Evolutionary conservation across 2,329 filamentous ascomycete species (phyloP).

Genomic region (Verticillium dahliae): DNA sequence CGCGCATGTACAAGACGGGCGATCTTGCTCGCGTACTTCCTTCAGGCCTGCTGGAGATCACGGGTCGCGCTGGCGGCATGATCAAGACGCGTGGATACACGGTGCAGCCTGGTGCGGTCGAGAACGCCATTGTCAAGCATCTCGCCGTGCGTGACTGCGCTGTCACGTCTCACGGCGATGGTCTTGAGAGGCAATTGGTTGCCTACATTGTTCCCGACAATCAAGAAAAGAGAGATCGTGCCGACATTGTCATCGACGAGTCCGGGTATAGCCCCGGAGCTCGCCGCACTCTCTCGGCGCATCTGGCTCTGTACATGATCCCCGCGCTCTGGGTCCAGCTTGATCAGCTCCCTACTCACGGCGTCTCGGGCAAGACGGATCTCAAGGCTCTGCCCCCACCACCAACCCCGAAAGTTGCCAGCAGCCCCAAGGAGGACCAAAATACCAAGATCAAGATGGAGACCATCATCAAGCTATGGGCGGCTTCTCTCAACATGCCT

Average conservation of each 20-base stretch:
- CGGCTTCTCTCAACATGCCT: constrained; percentile 60
- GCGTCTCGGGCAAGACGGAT: constrained; percentile 74
- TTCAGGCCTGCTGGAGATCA: constrained; percentile 66
- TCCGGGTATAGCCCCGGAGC: constrained; percentile 65
- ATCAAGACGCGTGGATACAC: constrained; percentile 77
- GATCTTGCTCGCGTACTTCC: constrained; percentile 63
- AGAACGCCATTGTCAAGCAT: constrained; percentile 63
- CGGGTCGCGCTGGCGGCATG: constrained; percentile 70
- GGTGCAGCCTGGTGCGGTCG: constrained; percentile 69
- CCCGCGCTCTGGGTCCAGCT: constrained; percentile 71
- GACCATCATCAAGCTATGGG: constrained; percentile 67
- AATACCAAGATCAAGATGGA: constrained; percentile 61
- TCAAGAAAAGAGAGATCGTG: constrained; percentile 50
- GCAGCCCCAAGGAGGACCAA: constrained; percentile 35
- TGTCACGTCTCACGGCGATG: constrained; percentile 68
- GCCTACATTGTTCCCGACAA: constrained; percentile 69
- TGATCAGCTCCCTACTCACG: constrained; percentile 64
- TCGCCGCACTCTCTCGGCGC: constrained; percentile 55
- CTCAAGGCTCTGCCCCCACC: constrained; percentile 65
- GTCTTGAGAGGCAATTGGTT: constrained; percentile 67
- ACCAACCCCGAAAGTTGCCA: constrained; percentile 37
- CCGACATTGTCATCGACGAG: constrained; percentile 59
- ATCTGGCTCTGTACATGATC: constrained; percentile 78
- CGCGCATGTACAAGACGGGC: constrained; percentile 69
- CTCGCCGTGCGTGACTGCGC: constrained; percentile 66